These are phyloP conservation scores for Mycena rebaudengoi DNA, from an alignment of 768 basidiomycete species.

Conservation along the genomic window DNA sequence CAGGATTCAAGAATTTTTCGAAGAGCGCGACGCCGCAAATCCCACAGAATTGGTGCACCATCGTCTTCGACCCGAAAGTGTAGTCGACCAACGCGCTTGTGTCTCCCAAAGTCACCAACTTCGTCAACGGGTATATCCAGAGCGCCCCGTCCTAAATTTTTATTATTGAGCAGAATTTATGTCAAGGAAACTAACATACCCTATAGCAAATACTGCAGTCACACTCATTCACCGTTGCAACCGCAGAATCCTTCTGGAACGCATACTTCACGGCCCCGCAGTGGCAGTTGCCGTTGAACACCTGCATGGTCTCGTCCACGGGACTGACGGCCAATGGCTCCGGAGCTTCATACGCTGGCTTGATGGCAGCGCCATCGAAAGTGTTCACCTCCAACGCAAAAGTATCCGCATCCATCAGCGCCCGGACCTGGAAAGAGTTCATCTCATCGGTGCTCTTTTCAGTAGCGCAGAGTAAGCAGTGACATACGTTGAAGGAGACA, in stretches of 20 bases:
- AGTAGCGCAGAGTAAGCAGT: neutral
- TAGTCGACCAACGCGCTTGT: slow-evolving; percentile 4
- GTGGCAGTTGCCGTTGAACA: slow-evolving; percentile 16
- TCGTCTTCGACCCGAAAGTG: neutral
- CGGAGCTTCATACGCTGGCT: neutral
- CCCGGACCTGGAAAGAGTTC: neutral
- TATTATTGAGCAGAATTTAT: neutral
- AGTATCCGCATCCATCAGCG: slow-evolving; percentile 5
- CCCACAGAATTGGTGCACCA: neutral
- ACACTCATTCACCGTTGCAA: neutral
- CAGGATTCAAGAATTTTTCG: no score
- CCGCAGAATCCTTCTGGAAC: neutral
- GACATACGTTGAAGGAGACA: slow-evolving; percentile 2
- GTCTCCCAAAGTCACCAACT: neutral
- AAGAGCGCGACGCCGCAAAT: neutral
- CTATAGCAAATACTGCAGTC: slow-evolving; percentile 23
- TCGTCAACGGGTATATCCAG: slow-evolving; percentile 6
- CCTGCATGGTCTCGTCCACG: neutral
- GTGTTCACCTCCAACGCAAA: neutral
- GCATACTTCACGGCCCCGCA: slow-evolving; percentile 14
- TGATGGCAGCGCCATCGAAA: neutral
- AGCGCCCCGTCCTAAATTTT: slow-evolving; percentile 7
- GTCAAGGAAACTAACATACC: neutral
- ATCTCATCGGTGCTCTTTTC: no score
- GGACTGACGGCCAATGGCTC: neutral